A percentile compares a stretch with the other conserved stretches of the same genome.
Evolutionary conservation across 2,329 filamentous ascomycete genomes (phyloP).

Genomic region (Chaetothyriales sp.): DNA sequence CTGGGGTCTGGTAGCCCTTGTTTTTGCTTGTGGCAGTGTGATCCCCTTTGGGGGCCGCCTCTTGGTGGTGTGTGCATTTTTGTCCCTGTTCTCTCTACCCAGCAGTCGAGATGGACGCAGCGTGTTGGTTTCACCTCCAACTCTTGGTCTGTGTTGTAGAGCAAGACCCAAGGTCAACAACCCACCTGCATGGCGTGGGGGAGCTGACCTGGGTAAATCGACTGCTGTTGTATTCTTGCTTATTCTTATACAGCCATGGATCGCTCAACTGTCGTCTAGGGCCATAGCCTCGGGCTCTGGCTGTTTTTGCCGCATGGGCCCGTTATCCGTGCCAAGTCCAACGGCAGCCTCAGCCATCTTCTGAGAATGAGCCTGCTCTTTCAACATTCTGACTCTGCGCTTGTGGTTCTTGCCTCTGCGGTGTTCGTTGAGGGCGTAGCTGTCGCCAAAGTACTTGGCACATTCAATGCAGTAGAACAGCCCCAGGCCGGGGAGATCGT

Average conservation of each 20-base stretch:
- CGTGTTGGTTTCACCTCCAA: not conserved
- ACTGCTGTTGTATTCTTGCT: not conserved
- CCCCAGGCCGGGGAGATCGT: conserved; percentile 79
- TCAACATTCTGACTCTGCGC: conserved; percentile 67
- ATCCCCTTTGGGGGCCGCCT: not conserved
- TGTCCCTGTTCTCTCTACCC: not conserved
- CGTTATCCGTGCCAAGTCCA: conserved; percentile 58
- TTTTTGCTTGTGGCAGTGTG: no score
- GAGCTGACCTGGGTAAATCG: not conserved
- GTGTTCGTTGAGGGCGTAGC: conserved; percentile 60
- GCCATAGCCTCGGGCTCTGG: conserved; percentile 2
- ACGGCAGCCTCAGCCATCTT: conserved; percentile 70
- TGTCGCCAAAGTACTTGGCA: conserved; percentile 89
- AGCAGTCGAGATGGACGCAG: not conserved
- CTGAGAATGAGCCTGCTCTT: conserved; percentile 73
- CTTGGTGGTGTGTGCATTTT: not conserved
- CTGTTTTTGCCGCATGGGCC: conserved; percentile 16
- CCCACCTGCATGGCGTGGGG: not conserved
- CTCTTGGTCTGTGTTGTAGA: not conserved
- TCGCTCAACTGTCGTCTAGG: conserved; percentile 8
- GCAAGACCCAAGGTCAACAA: not conserved
- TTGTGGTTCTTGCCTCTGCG: conserved; percentile 83
- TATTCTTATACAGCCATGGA: not conserved
- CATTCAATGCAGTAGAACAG: conserved; percentile 82
- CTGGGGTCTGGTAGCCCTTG: no score